These are phyloP conservation scores for Trichoderma hamatum DNA, from an alignment of 2,329 filamentous ascomycete species.

Conservation along the genomic window DNA sequence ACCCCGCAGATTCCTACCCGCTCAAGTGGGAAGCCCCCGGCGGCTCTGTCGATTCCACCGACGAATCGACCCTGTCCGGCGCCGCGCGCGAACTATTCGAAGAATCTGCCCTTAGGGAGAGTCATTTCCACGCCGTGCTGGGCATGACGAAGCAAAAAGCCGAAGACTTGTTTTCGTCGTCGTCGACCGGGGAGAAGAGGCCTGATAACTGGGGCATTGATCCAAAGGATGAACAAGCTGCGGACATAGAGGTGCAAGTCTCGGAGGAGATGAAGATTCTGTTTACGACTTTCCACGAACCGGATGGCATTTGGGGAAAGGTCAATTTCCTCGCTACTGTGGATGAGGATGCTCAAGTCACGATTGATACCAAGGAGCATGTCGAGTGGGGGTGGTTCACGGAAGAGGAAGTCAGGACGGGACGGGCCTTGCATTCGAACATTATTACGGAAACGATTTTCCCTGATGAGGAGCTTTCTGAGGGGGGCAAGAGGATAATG, in stretches of 20 bases:
- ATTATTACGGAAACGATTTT: neutral
- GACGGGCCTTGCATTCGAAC: conserved; percentile 26
- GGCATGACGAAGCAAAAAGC: conserved; percentile 5
- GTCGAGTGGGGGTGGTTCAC: conserved; percentile 45
- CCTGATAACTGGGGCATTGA: conserved; percentile 7
- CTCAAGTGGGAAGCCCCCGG: conserved; percentile 32
- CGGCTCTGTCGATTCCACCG: conserved; percentile 39
- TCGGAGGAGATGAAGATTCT: conserved; percentile 27
- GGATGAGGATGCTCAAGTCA: conserved; percentile 27
- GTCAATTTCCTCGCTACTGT: conserved; percentile 38
- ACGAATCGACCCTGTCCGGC: conserved; percentile 48
- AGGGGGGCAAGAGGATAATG: conserved; percentile 29
- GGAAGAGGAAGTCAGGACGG: conserved; percentile 40
- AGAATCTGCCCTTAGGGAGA: conserved; percentile 46
- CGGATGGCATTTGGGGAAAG: conserved; percentile 38
- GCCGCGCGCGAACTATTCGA: conserved; percentile 52
- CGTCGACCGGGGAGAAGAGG: neutral
- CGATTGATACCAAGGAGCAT: conserved; percentile 44
- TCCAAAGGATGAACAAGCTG: conserved; percentile 27
- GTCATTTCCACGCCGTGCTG: conserved; percentile 33
- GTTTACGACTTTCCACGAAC: conserved; percentile 33
- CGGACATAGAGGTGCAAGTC: neutral
- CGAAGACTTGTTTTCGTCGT: neutral
- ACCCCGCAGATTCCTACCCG: conserved; percentile 30
- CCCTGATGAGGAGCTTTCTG: neutral